phyloP scores from a whole-genome alignment of 331 rosid genomes.

The Spiraea crenata region DNA sequence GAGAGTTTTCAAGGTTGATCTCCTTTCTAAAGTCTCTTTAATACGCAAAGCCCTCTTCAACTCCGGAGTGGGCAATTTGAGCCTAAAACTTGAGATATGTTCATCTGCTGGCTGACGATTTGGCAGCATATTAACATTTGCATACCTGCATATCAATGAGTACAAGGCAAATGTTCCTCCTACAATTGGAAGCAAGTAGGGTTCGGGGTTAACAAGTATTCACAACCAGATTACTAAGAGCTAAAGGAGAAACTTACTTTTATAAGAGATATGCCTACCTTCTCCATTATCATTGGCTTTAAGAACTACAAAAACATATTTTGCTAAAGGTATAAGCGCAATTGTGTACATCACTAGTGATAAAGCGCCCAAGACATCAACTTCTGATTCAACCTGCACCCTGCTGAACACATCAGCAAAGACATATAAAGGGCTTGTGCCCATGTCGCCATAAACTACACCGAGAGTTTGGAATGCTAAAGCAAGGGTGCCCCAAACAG shows the following conservation, averaged over 20 bases:
- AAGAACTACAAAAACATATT: constrained; percentile 89
- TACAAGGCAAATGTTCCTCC: constrained; percentile 98
- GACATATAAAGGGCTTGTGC: constrained; percentile 94
- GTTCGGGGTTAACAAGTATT: constrained; percentile 5
- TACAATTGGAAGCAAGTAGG: constrained; percentile 39
- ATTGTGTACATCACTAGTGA: constrained; percentile 91
- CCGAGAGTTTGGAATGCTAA: constrained; percentile 95
- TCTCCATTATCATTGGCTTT: constrained; percentile 97
- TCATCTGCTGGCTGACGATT: constrained; percentile 93
- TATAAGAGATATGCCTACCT: constrained; percentile 44
- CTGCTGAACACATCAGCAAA: constrained; percentile 90
- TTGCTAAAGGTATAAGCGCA: constrained; percentile 81
- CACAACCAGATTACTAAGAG: constrained; percentile 14
- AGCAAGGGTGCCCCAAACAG: constrained; percentile 61
- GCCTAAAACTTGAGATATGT: constrained; percentile 81
- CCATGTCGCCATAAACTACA: constrained; percentile 96
- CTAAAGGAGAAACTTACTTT: constrained; percentile 17
- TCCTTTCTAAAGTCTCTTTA: constrained; percentile 74
- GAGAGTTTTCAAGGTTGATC: constrained; percentile 48
- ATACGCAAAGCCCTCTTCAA: constrained; percentile 80
- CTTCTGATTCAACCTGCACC: constrained; percentile 62
- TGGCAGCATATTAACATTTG: constrained; percentile 77
- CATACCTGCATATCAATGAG: constrained; percentile 93
- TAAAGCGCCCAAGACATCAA: constrained; percentile 85
- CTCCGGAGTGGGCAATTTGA: constrained; percentile 89